Percentiles rank a stretch among this genome's conserved stretches.
Evolutionary conservation across 1,284 basidiomycete species (phyloP).

Genomic region (Athelia psychrophila): DNA sequence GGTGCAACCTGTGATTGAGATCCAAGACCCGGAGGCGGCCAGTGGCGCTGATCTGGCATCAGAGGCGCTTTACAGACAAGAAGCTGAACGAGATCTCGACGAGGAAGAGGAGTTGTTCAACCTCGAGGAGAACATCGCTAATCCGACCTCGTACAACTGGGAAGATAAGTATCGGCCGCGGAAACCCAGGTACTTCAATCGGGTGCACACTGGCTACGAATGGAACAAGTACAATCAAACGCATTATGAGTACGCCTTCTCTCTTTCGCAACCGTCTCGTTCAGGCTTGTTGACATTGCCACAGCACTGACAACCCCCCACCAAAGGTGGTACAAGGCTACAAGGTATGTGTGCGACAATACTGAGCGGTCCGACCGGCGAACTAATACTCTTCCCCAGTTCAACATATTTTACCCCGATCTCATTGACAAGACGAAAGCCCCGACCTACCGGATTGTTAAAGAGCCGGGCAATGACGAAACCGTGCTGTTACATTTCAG

Average conservation of each 20-base stretch:
- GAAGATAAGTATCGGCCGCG: constrained; percentile 99
- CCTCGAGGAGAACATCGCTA: constrained; percentile 81
- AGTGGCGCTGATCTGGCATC: constrained; percentile 79
- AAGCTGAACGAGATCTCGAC: constrained; percentile 89
- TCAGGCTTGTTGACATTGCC: constrained; percentile 11
- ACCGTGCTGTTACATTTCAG: constrained; percentile 93
- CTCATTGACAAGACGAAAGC: constrained; percentile 96
- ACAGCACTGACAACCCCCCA: constrained; percentile 90
- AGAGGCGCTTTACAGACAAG: constrained; percentile 82
- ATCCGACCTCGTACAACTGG: constrained; percentile 90
- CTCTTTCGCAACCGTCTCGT: constrained; percentile 1
- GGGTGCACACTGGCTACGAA: constrained; percentile 99
- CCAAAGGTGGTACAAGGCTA: constrained; percentile 99
- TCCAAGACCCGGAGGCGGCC: constrained; percentile 51
- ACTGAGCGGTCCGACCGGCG: constrained; percentile 3
- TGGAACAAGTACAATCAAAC: constrained; percentile 99
- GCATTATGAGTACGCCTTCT: constrained; percentile 84
- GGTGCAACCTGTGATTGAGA: constrained; percentile 46
- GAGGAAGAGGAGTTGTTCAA: constrained; percentile 96
- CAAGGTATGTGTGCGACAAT: constrained; percentile 56
- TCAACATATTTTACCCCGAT: constrained; percentile 95
- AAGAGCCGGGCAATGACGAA: constrained; percentile 90
- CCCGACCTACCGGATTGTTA: constrained; percentile 92
- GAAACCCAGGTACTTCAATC: constrained; percentile 98
- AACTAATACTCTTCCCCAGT: constrained; percentile 40